phyloP scores from a whole-genome alignment of 116 monocot genomes.

The Iris pallida region DNA sequence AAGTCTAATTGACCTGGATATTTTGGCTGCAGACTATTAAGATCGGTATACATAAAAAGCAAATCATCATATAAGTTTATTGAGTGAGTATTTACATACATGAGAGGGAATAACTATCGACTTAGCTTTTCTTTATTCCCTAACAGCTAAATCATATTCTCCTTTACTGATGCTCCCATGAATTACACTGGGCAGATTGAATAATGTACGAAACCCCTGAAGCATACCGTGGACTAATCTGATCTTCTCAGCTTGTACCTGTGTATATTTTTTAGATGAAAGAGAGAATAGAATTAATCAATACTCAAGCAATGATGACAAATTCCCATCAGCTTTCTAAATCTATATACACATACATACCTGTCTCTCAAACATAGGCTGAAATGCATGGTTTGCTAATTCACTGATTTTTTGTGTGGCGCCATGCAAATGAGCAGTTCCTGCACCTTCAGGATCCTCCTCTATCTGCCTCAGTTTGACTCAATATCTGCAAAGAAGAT shows the following conservation, averaged over 20 bases:
- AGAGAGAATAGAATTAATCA: slow-evolving; percentile 2
- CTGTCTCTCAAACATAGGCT: slow-evolving; percentile 97
- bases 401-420: slow-evolving; percentile 70
- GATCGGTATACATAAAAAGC: no score
- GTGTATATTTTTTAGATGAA: background rate
- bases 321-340: background rate
- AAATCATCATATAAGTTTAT: no score
- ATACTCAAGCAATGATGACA: background rate
- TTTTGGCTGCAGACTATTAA: no score
- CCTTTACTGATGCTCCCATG: slow-evolving; percentile 86
- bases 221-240: slow-evolving; percentile 99
- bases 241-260: slow-evolving; percentile 99
- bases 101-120: slow-evolving; percentile 99
- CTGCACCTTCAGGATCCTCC: slow-evolving; percentile 96
- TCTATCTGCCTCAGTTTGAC: slow-evolving; percentile 88
- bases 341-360: slow-evolving; percentile 25
- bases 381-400: slow-evolving; percentile 86
- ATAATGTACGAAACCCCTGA: slow-evolving; percentile 92
- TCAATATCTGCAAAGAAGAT: slow-evolving; percentile 69
- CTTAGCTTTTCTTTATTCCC: slow-evolving; percentile 98
- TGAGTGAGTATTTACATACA: slow-evolving; percentile 39
- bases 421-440: slow-evolving; percentile 67
- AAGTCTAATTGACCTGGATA: no score
- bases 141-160: slow-evolving; percentile 96
- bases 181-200: slow-evolving; percentile 94